Percentiles rank a stretch among this genome's conserved stretches.
Conservation (phyloP, 2,329 filamentous ascomycete species). For the Ascochyta fabae region DNA sequence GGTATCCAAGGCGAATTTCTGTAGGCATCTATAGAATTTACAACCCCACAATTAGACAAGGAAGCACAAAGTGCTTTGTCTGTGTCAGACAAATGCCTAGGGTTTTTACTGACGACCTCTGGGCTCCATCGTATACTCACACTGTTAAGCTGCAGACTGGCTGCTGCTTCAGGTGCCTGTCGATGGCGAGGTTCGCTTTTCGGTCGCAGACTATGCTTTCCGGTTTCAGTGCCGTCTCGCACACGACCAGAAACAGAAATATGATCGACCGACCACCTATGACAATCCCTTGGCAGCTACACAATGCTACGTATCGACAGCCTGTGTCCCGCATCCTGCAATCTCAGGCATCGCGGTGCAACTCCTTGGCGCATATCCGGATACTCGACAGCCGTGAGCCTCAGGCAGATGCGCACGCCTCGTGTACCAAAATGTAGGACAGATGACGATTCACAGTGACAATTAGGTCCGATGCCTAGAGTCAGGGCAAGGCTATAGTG, state of each 20-base stretch:
- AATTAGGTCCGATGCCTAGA: neutral
- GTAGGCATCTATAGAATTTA: no score
- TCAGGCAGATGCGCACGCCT: slow-evolving; percentile 8
- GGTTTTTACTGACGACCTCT: no score
- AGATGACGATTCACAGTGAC: neutral
- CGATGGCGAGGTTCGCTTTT: neutral
- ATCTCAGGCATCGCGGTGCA: slow-evolving; percentile 4
- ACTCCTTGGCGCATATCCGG: slow-evolving; percentile 8
- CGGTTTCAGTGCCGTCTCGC: slow-evolving; percentile 17
- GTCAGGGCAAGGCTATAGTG: neutral
- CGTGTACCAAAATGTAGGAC: slow-evolving; percentile 1
- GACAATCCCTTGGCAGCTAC: slow-evolving; percentile 3
- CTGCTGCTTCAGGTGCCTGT: neutral
- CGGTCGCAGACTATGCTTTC: neutral
- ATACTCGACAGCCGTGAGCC: slow-evolving; percentile 12
- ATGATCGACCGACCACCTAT: slow-evolving; percentile 1
- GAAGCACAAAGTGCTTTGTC: neutral
- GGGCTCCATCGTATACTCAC: no score
- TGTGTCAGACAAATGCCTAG: neutral
- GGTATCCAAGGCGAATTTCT: no score
- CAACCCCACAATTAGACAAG: no score
- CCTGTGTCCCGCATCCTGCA: neutral
- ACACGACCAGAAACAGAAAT: neutral
- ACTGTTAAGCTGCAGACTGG: no score
- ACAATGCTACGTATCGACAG: neutral